Conservation (phyloP, 139 green algal species). For the Pleodorina starrii region DNA sequence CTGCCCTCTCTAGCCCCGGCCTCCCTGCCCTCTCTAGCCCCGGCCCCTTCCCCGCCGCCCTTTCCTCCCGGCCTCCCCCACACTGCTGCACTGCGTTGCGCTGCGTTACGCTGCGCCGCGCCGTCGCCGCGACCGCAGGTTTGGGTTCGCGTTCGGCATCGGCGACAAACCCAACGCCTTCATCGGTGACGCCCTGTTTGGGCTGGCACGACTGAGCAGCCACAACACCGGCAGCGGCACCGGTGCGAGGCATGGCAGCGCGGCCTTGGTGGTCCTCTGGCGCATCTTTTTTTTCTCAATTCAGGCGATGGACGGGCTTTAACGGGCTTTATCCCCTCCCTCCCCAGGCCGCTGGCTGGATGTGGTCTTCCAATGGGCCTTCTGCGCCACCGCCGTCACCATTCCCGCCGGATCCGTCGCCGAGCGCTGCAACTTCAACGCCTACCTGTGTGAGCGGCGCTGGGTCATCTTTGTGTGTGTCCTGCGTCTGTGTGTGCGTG, state of each 20-base stretch:
- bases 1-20: no score
- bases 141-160: slow-evolving; percentile 56
- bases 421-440: slow-evolving; percentile 71
- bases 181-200: slow-evolving; percentile 57
- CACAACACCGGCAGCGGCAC: slow-evolving; percentile 41
- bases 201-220: neutral
- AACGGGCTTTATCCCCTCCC: neutral
- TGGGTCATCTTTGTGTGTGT: no score
- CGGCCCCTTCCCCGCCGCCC: no score
- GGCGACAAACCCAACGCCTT: slow-evolving; percentile 42
- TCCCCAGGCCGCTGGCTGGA: slow-evolving; percentile 28
- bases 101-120: no score
- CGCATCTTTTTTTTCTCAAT: no score
- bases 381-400: slow-evolving; percentile 70
- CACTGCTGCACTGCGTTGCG: no score
- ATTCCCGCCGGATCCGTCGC: slow-evolving; percentile 64
- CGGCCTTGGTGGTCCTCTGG: no score
- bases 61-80: no score
- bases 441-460: slow-evolving; percentile 57
- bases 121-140: no score
- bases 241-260: neutral
- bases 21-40: no score
- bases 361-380: slow-evolving; percentile 72
- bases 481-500: no score
- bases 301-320: neutral